These are phyloP conservation scores for Ceratobasidium sp. DNA, from an alignment of 1,284 basidiomycete species.

Conservation along the genomic window DNA sequence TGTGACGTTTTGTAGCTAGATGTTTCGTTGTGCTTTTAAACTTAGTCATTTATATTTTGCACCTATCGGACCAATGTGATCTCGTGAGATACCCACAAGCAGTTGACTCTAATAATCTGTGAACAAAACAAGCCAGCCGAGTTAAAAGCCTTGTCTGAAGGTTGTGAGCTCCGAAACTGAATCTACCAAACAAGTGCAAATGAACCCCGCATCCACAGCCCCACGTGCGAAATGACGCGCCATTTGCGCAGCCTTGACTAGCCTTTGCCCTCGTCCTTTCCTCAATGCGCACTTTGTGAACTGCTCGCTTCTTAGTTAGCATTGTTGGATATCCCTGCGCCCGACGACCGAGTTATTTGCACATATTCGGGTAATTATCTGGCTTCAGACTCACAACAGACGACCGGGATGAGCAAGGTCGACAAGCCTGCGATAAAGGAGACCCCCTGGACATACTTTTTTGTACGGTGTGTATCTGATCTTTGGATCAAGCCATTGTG, in stretches of 20 bases:
- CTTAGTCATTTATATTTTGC: not conserved
- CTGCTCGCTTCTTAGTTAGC: no score
- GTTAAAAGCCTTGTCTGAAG: no score
- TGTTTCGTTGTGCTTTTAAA: slow-evolving; percentile 14
- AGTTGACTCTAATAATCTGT: no score
- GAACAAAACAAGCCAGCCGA: no score
- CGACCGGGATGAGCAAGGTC: not conserved
- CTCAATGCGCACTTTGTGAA: no score
- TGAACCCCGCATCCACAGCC: not conserved
- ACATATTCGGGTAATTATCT: no score
- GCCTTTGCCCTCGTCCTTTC: no score
- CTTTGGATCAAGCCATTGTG: not conserved
- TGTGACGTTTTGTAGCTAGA: slow-evolving; percentile 1
- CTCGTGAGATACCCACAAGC: no score
- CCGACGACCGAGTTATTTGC: no score
- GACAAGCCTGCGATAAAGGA: not conserved
- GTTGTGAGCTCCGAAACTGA: not conserved
- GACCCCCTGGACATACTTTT: slow-evolving; percentile 40
- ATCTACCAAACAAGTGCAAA: not conserved
- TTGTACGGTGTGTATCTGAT: slow-evolving; percentile 34
- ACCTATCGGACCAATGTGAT: no score
- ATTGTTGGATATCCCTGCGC: no score
- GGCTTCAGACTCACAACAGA: no score
- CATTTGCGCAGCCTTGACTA: not conserved
- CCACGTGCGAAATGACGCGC: not conserved